These are phyloP conservation scores for Acacia concinna DNA, from an alignment of 331 rosid genomes.

Conservation along the genomic window DNA sequence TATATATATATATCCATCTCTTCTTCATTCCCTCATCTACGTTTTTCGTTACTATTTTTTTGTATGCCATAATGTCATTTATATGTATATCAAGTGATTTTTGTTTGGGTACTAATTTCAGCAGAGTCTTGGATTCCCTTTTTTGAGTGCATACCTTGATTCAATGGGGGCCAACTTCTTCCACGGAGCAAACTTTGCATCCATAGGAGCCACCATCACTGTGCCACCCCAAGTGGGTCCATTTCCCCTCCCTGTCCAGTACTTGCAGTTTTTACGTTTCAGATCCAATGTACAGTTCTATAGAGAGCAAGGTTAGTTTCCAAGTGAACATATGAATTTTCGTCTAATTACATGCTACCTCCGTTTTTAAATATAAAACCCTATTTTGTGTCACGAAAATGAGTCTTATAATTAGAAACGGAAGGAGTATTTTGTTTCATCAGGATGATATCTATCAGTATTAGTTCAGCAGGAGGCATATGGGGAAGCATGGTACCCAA, in stretches of 20 bases:
- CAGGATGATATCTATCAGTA: neutral
- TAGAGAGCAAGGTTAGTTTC: neutral
- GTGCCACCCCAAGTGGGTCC: neutral
- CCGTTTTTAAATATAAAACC: no score
- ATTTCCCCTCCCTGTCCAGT: neutral
- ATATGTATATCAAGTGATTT: neutral
- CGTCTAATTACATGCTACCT: no score
- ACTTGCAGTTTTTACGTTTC: neutral
- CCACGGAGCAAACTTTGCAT: neutral
- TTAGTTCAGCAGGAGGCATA: neutral
- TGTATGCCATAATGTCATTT: no score
- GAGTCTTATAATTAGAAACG: no score
- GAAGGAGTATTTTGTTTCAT: neutral
- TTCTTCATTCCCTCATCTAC: neutral
- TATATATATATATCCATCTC: neutral
- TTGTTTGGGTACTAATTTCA: neutral
- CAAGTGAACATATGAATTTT: neutral
- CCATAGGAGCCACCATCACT: neutral
- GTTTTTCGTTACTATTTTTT: neutral
- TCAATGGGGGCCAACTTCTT: neutral
- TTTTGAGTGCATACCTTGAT: neutral
- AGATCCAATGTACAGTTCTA: neutral
- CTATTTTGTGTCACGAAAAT: no score
- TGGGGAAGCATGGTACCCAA: neutral
- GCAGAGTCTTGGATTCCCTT: neutral